phyloP scores from a whole-genome alignment of 768 basidiomycete species.

The Tulasnella sp. region DNA sequence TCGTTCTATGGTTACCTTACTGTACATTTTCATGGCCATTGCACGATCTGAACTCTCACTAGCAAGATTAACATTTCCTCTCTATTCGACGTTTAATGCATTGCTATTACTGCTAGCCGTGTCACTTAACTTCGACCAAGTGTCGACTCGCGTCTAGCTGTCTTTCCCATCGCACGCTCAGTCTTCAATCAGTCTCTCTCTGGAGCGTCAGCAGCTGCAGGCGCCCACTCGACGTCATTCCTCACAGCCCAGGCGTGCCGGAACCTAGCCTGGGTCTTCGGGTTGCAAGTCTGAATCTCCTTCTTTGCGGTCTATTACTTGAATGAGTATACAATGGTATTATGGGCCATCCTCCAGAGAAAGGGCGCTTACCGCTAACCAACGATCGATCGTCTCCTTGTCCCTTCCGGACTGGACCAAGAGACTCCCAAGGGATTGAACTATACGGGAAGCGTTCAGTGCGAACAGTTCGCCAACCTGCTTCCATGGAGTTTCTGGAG shows the following conservation, averaged over 20 bases:
- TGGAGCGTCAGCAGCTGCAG: neutral
- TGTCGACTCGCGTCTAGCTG: neutral
- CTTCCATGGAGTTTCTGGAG: neutral
- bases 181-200: neutral
- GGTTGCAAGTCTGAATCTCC: neutral
- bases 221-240: neutral
- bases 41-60: too few relatives aligned
- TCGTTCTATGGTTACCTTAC: too few relatives aligned
- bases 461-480: neutral
- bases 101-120: neutral
- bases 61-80: too few relatives aligned
- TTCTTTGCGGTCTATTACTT: neutral
- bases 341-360: neutral
- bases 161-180: too few relatives aligned
- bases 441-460: neutral
- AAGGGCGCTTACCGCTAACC: neutral
- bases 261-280: neutral
- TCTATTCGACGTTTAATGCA: neutral
- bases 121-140: neutral
- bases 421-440: neutral
- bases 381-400: neutral
- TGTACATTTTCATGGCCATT: too few relatives aligned
- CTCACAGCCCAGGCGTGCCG: constrained; percentile 1
- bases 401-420: neutral
- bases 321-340: neutral